Percentiles rank a stretch among this genome's conserved stretches.
Conservation (phyloP, 345 rosid genomes). For the Boechera divaricarpa region DNA sequence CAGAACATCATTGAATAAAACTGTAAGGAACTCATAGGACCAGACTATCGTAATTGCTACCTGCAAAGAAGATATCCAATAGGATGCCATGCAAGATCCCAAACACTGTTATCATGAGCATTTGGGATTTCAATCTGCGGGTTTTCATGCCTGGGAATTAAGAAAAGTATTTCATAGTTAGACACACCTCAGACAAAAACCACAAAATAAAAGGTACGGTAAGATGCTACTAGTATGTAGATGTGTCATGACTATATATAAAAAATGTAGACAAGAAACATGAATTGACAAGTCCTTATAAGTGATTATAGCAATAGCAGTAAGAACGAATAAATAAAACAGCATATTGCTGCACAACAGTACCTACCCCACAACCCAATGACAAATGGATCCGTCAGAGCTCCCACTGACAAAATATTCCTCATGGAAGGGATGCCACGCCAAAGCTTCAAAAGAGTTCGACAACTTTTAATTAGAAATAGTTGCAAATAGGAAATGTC, state of each 20-base stretch:
- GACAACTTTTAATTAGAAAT: slow-evolving; percentile 25
- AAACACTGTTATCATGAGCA: slow-evolving; percentile 94
- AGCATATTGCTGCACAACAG: slow-evolving; percentile 17
- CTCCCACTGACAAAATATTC: slow-evolving; percentile 99
- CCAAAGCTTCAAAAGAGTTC: slow-evolving; percentile 63
- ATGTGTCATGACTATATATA: neutral
- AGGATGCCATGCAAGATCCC: slow-evolving; percentile 99
- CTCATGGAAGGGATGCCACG: slow-evolving; percentile 99
- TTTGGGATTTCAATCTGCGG: slow-evolving; percentile 85
- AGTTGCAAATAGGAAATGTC: slow-evolving; percentile 19
- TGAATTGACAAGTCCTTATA: neutral
- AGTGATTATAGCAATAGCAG: slow-evolving; percentile 8
- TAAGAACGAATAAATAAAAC: neutral
- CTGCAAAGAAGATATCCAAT: slow-evolving; percentile 99
- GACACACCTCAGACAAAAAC: slow-evolving; percentile 20
- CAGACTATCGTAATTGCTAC: slow-evolving; percentile 46
- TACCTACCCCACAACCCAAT: slow-evolving; percentile 93
- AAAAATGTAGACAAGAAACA: slow-evolving; percentile 29
- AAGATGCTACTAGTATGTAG: slow-evolving; percentile 20
- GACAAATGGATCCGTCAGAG: slow-evolving; percentile 88
- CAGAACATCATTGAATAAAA: neutral
- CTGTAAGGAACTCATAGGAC: neutral
- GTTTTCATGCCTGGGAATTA: slow-evolving; percentile 79
- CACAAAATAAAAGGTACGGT: neutral
- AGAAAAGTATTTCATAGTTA: slow-evolving; percentile 31